Evolutionary conservation across 371 early-diverging fungal genomes (phyloP), one percentile per base, ranked within the genome.

Genomic region (Saksenaea vasiformis): DNA sequence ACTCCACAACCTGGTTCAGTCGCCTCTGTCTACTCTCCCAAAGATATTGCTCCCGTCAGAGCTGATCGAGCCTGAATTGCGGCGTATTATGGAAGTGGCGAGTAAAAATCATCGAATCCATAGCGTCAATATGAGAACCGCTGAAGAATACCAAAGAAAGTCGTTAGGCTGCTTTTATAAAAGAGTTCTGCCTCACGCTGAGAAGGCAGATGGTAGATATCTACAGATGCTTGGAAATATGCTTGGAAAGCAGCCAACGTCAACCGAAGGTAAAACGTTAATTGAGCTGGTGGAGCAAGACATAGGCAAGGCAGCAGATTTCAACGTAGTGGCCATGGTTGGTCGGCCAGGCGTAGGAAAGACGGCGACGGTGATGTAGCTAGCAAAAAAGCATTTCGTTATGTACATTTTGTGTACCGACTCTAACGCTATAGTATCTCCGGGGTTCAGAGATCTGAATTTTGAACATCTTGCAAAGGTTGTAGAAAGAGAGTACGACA

Each of bases 201-300:
- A 5, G 24, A 65, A 22, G 11, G 66, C 61, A n/a, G 28, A 0
- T 1, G n/a, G 51, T 17, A 61, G 61, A n/a, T 56, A 37, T 17
- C 43, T 66, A 53, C 67, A 38, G 56, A 71, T 70, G 71, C 44
- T 70, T 17, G 71, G 67, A 64, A 55, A 62, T 8, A 56, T 56
- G 34, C 37, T 66, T 39, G 64, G 61, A 28, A 64, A 54, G 58
- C 35, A 71, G 55, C 60, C 67, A 57, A 71, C 9, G 54, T 56
- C 67, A 56, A 2, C 0, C 8, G 11, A 28, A 1, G 56, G n/a
- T 44, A 56, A 44, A 39, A 47, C 51, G 24, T 11, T 47, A 47
- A 17, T 3, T 2, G 10, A 26, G 1, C 3, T 47, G 2, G 22
- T 26, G 11, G 22, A 47, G 51, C 1, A 10, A 4, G 51, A 47